These are phyloP conservation scores for Rhodamnia rubescens DNA, from an alignment of 345 rosid species.

Conservation along the genomic window DNA sequence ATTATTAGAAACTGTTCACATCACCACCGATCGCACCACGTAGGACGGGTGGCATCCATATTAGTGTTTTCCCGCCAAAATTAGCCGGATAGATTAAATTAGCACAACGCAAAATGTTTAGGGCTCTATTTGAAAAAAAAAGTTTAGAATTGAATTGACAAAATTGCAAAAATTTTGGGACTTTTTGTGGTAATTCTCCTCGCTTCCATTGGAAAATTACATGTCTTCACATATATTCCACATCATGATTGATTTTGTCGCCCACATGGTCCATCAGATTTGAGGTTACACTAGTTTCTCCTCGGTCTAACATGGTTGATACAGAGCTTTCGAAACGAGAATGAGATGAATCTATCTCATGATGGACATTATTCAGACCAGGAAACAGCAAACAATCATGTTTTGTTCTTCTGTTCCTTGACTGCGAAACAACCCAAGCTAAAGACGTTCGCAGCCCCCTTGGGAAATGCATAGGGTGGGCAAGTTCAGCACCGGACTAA, in stretches of 20 bases:
- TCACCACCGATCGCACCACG: no score
- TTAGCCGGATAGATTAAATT: no score
- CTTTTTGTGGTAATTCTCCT: no score
- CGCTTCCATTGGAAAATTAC: neutral
- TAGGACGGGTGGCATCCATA: no score
- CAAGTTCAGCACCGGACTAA: constrained; percentile 51
- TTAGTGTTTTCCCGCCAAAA: no score
- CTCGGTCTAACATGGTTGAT: neutral
- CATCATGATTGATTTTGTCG: neutral
- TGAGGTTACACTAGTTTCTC: neutral
- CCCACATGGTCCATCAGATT: neutral
- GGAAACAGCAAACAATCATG: constrained; percentile 2
- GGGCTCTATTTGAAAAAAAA: no score
- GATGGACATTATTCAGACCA: neutral
- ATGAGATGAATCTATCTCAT: neutral
- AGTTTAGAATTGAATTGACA: no score
- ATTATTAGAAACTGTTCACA: no score
- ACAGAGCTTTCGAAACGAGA: neutral
- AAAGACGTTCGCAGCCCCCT: constrained; percentile 31
- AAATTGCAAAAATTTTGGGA: no score
- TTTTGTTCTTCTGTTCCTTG: constrained; percentile 44
- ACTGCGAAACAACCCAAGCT: constrained; percentile 55
- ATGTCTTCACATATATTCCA: neutral
- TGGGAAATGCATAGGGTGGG: constrained; percentile 47
- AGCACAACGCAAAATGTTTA: no score